Percentiles rank a stretch among this genome's conserved stretches.
phyloP scores from a whole-genome alignment of 495 filamentous ascomycete genomes.

The Paragyromitra xinjiangensis region DNA sequence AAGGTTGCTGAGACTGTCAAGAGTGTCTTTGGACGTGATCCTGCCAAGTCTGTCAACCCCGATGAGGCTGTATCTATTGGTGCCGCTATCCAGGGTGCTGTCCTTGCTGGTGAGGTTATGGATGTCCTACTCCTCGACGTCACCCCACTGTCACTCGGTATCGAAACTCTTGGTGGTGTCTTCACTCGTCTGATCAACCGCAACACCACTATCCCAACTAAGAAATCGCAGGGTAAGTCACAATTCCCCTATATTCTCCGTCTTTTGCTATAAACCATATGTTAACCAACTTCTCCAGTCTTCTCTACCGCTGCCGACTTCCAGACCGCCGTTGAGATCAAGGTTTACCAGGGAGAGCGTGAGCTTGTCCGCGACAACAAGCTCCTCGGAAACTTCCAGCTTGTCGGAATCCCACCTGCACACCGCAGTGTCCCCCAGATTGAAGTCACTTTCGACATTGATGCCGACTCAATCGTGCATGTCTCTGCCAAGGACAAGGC shows the following conservation, averaged over 20 bases:
- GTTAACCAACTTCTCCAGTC: constrained; percentile 58
- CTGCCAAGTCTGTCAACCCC: constrained; percentile 98
- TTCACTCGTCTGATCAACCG: constrained; percentile 99
- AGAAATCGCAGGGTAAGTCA: constrained; percentile 81
- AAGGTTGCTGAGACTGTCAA: constrained; percentile 98
- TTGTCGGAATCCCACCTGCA: constrained; percentile 95
- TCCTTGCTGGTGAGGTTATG: constrained; percentile 95
- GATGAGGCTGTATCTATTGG: constrained; percentile 99
- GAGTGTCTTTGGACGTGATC: constrained; percentile 96
- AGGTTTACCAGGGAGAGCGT: constrained; percentile 99
- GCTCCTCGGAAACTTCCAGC: constrained; percentile 99
- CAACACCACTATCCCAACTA: constrained; percentile 99
- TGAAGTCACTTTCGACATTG: constrained; percentile 99
- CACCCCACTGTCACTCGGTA: constrained; percentile 96
- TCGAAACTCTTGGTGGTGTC: constrained; percentile 98
- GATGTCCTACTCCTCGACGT: constrained; percentile 96
- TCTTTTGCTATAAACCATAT: not conserved
- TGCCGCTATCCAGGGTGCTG: constrained; percentile 97
- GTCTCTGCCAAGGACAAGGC: constrained; percentile 99
- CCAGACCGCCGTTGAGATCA: constrained; percentile 99
- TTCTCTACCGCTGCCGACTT: constrained; percentile 99
- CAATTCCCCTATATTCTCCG: not conserved
- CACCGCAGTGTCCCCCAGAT: constrained; percentile 98
- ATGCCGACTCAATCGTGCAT: constrained; percentile 98
- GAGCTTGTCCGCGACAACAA: constrained; percentile 99